These are phyloP conservation scores for Centrapalus pauciflorus DNA, from an alignment of 129 eudicot genomes.

Conservation along the genomic window DNA sequence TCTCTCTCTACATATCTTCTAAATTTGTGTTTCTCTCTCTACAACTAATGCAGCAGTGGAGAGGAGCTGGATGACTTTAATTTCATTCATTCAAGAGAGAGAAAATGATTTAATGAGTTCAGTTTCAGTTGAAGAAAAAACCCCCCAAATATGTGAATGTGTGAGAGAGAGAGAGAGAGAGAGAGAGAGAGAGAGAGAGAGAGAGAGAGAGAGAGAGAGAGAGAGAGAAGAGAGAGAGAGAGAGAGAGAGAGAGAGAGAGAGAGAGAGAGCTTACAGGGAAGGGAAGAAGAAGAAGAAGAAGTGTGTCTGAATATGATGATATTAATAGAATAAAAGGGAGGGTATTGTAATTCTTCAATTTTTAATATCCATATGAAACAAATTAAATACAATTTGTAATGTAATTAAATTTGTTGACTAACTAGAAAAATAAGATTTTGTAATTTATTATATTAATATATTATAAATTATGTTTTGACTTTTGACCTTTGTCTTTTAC, in stretches of 20 bases:
- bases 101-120: slow-evolving; percentile 40
- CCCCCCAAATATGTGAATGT: not conserved
- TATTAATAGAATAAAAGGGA: too few species aligned
- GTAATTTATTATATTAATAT: too few species aligned
- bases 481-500: too few species aligned
- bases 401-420: not conserved
- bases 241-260: not conserved
- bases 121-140: slow-evolving; percentile 71
- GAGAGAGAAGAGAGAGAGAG: too few species aligned
- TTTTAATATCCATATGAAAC: not conserved
- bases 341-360: not conserved
- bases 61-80: slow-evolving; percentile 53
- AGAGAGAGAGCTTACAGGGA: not conserved
- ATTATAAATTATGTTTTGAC: too few species aligned
- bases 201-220: not conserved
- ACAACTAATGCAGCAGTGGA: slow-evolving; percentile 42
- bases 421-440: too few species aligned
- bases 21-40: slow-evolving; percentile 33
- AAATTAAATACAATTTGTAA: not conserved
- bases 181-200: not conserved
- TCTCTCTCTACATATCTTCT: not conserved
- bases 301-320: not conserved
- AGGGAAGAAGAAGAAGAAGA: too few species aligned
- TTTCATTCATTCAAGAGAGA: slow-evolving; percentile 41
- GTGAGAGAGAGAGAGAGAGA: not conserved